Conservation (phyloP, 352 stramenopile species). For the Plasmopara viticola region DNA sequence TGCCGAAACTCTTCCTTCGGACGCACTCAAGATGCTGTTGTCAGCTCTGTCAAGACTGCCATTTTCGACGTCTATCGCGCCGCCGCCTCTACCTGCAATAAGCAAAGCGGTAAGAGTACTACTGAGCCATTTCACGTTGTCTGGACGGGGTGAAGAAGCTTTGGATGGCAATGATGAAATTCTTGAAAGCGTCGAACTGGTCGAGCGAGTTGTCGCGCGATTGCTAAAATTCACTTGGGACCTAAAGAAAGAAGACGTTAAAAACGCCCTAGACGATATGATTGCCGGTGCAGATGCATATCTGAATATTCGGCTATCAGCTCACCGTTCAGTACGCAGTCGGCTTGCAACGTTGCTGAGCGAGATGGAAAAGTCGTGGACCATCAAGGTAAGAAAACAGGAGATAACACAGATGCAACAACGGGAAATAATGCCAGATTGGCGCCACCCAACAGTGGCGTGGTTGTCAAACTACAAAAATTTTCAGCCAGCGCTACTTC, state of each 20-base stretch:
- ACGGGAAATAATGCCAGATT: constrained; percentile 23
- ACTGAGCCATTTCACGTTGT: constrained; percentile 11
- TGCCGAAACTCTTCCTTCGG: constrained; percentile 25
- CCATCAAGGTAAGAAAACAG: constrained; percentile 33
- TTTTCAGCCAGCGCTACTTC: constrained; percentile 65
- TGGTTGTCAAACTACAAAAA: constrained; percentile 65
- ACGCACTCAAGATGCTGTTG: constrained; percentile 36
- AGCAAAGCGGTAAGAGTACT: constrained; percentile 24
- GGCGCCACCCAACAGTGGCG: constrained; percentile 56
- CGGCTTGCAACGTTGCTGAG: constrained; percentile 44
- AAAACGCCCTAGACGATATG: constrained; percentile 49
- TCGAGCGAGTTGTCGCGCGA: constrained; percentile 30
- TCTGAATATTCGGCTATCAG: constrained; percentile 34
- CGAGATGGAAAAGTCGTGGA: constrained; percentile 70
- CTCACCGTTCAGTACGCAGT: constrained; percentile 44
- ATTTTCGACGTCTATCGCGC: constrained; percentile 26
- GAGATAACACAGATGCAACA: constrained; percentile 4
- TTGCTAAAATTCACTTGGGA: constrained; percentile 75
- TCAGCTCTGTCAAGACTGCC: constrained; percentile 42
- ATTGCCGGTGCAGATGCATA: constrained; percentile 38
- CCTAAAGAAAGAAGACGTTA: constrained; percentile 46
- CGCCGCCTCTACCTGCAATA: constrained; percentile 33
- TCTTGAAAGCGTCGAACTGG: constrained; percentile 34
- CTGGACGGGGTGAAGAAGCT: constrained; percentile 7
- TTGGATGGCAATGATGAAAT: constrained; percentile 37